These are phyloP conservation scores for Gossypium lobatum DNA, from an alignment of 441 rosid genomes.

Conservation along the genomic window DNA sequence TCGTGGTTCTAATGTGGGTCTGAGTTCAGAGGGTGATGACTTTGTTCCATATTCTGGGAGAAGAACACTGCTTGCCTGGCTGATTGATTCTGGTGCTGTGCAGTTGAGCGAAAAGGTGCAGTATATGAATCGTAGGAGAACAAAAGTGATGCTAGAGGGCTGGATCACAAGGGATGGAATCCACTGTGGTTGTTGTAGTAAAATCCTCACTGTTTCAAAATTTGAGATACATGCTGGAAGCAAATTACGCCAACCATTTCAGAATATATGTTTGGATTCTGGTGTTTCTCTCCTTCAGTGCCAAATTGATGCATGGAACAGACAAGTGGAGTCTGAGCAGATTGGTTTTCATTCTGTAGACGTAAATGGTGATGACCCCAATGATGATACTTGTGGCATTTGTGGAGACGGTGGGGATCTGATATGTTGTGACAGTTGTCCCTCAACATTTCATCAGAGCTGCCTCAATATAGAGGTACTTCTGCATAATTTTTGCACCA, in stretches of 20 bases:
- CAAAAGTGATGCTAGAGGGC: constrained; percentile 84
- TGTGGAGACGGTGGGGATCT: constrained; percentile 99
- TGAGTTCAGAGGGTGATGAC: constrained; percentile 57
- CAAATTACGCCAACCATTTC: constrained; percentile 80
- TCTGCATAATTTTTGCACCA: not conserved
- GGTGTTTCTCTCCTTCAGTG: constrained; percentile 81
- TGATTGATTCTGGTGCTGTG: constrained; percentile 78
- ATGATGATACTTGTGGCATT: constrained; percentile 93
- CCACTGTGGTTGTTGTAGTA: constrained; percentile 96
- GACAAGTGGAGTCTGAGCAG: constrained; percentile 46
- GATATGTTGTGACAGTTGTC: constrained; percentile 96
- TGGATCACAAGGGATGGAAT: constrained; percentile 90
- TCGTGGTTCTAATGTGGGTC: constrained; percentile 57
- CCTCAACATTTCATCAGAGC: constrained; percentile 90
- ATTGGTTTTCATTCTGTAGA: constrained; percentile 55
- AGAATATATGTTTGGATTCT: constrained; percentile 82
- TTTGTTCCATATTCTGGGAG: constrained; percentile 80
- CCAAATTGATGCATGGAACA: constrained; percentile 88
- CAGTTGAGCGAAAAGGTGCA: constrained; percentile 83
- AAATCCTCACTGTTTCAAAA: constrained; percentile 71
- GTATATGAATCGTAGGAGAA: constrained; percentile 72
- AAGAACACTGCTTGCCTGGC: constrained; percentile 83
- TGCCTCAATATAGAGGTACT: constrained; percentile 80
- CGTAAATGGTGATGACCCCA: constrained; percentile 75
- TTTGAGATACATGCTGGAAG: constrained; percentile 99